A percentile compares a stretch with the other conserved stretches of the same genome.
Evolutionary conservation across 2,329 filamentous ascomycete genomes (phyloP).

Genomic region (Fusarium bulbicola): DNA sequence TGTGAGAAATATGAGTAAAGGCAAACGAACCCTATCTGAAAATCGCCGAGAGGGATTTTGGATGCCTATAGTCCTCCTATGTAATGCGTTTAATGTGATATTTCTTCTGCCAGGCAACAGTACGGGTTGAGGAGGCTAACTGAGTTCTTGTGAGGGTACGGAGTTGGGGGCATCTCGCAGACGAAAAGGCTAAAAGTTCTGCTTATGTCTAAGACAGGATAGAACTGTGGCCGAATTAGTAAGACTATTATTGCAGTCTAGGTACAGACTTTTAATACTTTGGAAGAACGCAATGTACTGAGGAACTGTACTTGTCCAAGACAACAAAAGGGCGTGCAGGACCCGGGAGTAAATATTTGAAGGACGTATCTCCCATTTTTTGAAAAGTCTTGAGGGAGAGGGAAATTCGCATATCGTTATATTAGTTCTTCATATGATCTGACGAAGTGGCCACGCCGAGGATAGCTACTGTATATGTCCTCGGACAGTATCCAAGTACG

Average conservation of each 20-base stretch:
- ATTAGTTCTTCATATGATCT: too few species aligned
- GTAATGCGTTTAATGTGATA: too few species aligned
- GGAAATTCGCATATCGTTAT: accelerated
- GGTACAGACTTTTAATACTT: background rate
- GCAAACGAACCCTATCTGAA: accelerated
- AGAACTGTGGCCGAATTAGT: background rate
- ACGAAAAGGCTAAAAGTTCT: accelerated
- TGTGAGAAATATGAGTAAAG: background rate
- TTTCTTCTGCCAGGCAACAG: background rate
- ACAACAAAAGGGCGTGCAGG: accelerated
- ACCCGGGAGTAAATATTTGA: accelerated
- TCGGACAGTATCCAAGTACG: accelerated
- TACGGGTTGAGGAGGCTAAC: accelerated
- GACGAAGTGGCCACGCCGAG: background rate
- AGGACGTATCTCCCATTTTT: accelerated
- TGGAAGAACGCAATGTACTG: background rate
- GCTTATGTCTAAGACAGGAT: background rate
- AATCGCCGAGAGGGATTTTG: accelerated
- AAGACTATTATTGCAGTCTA: accelerated
- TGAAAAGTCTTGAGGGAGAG: accelerated
- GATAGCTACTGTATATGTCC: background rate
- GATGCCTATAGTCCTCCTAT: too few species aligned
- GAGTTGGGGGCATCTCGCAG: accelerated
- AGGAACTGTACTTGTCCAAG: background rate
- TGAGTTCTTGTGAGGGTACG: background rate